phyloP scores from a whole-genome alignment of 2,329 filamentous ascomycete genomes.

The Pseudogymnoascus sp. region DNA sequence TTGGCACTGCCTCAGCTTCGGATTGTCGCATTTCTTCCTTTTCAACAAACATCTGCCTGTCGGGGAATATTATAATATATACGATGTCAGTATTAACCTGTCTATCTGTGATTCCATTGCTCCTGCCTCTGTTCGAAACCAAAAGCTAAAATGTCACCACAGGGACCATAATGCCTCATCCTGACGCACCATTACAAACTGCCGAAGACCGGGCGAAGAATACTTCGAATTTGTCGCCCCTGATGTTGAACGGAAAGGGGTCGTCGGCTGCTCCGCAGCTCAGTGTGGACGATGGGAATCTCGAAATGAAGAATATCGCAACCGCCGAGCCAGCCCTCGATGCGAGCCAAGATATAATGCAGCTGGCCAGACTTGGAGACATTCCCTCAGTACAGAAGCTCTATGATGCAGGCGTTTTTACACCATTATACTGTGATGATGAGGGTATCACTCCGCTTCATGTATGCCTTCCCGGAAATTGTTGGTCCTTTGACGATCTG shows the following conservation, averaged over 20 bases:
- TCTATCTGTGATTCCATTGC: background rate
- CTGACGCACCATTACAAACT: conserved; percentile 16
- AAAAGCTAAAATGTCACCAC: background rate
- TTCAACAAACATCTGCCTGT: background rate
- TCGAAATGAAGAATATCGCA: conserved; percentile 28
- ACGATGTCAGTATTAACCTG: background rate
- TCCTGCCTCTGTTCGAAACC: background rate
- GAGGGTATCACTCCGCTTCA: conserved; percentile 95
- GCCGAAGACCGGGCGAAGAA: conserved; percentile 16
- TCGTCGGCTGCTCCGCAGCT: conserved; percentile 45
- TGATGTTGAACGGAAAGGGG: conserved; percentile 47
- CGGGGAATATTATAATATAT: background rate
- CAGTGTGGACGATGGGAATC: conserved; percentile 31
- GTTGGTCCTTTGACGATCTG: conserved; percentile 1
- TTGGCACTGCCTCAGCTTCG: background rate
- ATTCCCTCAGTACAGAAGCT: conserved; percentile 79
- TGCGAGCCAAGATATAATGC: conserved; percentile 80
- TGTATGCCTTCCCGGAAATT: conserved; percentile 45
- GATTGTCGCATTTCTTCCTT: background rate
- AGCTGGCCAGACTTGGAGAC: conserved; percentile 82
- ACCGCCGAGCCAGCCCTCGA: conserved; percentile 16
- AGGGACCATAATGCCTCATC: conserved; percentile 18
- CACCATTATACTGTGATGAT: conserved; percentile 75
- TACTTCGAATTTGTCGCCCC: conserved; percentile 31
- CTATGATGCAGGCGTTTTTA: conserved; percentile 72